Percentiles rank a stretch among this genome's conserved stretches.
Conservation (phyloP, 768 basidiomycete species). For the Suillus subalutaceus region DNA sequence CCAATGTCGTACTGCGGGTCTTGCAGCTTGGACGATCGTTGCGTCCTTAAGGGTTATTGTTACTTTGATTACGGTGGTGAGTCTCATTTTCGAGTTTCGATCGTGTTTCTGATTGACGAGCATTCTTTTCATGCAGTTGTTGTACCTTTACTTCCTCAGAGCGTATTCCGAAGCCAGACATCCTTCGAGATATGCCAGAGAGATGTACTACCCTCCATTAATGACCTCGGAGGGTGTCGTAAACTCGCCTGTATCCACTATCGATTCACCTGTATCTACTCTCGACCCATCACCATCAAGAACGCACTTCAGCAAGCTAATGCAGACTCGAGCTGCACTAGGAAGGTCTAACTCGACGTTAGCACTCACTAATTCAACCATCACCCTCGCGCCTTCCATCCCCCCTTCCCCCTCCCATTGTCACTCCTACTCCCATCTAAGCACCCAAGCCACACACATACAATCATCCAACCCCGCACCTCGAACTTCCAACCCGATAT, state of each 20-base stretch:
- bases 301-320: background rate
- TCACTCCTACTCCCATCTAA: constrained; percentile 23
- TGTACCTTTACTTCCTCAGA: constrained; percentile 23
- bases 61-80: constrained; percentile 55
- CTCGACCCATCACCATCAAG: constrained; percentile 16
- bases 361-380: constrained; percentile 28
- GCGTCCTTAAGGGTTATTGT: constrained; percentile 55
- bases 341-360: constrained; percentile 26
- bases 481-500: constrained; percentile 18
- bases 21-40: constrained; percentile 58
- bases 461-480: constrained; percentile 12
- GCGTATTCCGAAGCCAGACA: constrained; percentile 22
- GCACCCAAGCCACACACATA: constrained; percentile 8
- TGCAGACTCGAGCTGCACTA: background rate
- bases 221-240: constrained; percentile 26
- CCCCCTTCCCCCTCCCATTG: constrained; percentile 29
- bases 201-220: constrained; percentile 20
- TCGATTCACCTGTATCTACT: constrained; percentile 14
- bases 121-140: constrained; percentile 18
- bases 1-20: constrained; percentile 28
- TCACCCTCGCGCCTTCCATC: constrained; percentile 25
- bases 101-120: background rate
- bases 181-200: constrained; percentile 16
- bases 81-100: constrained; percentile 28
- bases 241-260: constrained; percentile 19